These are phyloP conservation scores for Solioccasus polychromus DNA, from an alignment of 768 basidiomycete species.

Conservation along the genomic window DNA sequence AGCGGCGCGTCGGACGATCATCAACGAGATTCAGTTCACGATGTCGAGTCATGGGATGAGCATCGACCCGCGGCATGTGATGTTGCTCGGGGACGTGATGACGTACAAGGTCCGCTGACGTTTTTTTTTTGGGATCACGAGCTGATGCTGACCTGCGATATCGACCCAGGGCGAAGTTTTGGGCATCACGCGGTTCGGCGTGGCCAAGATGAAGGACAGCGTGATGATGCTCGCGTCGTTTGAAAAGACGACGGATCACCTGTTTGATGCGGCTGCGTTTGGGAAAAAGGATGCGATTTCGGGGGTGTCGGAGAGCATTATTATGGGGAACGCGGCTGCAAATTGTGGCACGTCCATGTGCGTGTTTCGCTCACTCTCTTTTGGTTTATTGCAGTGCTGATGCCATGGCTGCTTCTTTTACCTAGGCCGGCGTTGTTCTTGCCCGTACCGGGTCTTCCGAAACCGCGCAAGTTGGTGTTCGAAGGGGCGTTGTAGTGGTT, in stretches of 20 bases:
- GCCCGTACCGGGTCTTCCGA: constrained; percentile 31
- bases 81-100: constrained; percentile 99
- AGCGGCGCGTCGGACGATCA: constrained; percentile 89
- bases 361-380: constrained; percentile 26
- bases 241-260: constrained; percentile 98
- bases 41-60: constrained; percentile 98
- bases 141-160: background rate
- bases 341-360: constrained; percentile 95
- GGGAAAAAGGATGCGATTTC: constrained; percentile 94
- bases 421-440: constrained; percentile 38
- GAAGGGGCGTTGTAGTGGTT: constrained; percentile 34
- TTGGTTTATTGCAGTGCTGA: no score
- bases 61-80: constrained; percentile 97
- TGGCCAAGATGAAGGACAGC: constrained; percentile 99
- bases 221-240: constrained; percentile 99
- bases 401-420: no score
- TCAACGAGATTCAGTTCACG: constrained; percentile 95
- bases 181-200: constrained; percentile 98
- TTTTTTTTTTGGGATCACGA: background rate
- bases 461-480: constrained; percentile 35
- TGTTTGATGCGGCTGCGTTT: constrained; percentile 96
- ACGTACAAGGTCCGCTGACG: constrained; percentile 98
- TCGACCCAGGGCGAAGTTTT: constrained; percentile 84
- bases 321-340: constrained; percentile 96
- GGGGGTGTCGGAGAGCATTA: constrained; percentile 98